Evolutionary conservation across 1,139 yeast genomes (phyloP), one percentile per base, ranked within the genome.

Genomic region (Oligophagozyma castellii): DNA sequence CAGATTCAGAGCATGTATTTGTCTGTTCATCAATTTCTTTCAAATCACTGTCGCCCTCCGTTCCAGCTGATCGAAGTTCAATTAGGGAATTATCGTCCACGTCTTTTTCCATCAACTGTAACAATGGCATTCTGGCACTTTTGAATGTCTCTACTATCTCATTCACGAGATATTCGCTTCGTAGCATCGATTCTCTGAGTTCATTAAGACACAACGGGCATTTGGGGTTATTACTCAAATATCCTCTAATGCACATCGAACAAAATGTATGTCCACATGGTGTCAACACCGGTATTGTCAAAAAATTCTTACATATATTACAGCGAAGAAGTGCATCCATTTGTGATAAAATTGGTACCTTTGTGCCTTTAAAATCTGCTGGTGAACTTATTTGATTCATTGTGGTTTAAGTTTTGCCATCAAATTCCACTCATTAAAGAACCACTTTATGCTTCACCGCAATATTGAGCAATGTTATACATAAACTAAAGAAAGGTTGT

Each of bases 241-340:
- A 72, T 38, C 78, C 70, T 35, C 95, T 64, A 21, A 89, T 80
- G 51, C 98, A 89, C 14, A 76, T 65, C 1, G 95, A 83, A 51
- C 98, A 89, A 49, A 84, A 89, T 0, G 92, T 76, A 50, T 89
- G 96, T 27, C 80, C 77, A 56, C 96, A 86, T 5, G 76, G 66
- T 1, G 95, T 80, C 25, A 79, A 59, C 31, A 83, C 84, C 1
- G 98, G 96, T 0, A 92, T 86, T 26, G 58, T 64, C 36, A 80
- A 61, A 39, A 77, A 71, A 36, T 84, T 95, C 47, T 86, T 83
- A 51, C 98, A 89, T n/a, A 89, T 78, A 43, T 77, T 84, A 46
- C 98, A 89, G 45, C 94, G 53, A 33, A 84, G 61, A 12, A 77
- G 59, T 2, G 79, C 62, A 39, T 86, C 95, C 5, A 86, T 55